These are phyloP conservation scores for Naganishia kalamii DNA, from an alignment of 768 basidiomycete genomes.

Conservation along the genomic window DNA sequence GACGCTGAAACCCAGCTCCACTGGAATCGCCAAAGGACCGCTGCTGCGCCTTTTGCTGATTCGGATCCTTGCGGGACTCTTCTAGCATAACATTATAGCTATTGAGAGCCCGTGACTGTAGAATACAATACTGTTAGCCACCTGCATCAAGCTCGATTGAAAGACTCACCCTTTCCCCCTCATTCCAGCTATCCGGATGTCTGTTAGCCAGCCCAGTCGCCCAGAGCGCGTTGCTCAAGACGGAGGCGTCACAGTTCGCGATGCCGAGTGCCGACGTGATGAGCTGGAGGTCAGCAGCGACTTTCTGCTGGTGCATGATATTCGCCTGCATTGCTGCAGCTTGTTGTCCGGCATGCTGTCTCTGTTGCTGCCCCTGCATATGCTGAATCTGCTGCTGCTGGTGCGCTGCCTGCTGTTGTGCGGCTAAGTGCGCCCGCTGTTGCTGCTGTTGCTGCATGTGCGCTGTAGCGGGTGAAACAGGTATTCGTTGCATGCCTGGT, in stretches of 20 bases:
- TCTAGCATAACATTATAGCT: conserved; percentile 10
- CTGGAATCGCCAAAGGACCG: not conserved
- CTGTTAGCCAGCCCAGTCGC: not conserved
- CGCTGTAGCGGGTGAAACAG: not conserved
- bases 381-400: conserved; percentile 3
- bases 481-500: not conserved
- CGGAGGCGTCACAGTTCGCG: not conserved
- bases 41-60: not conserved
- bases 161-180: not conserved
- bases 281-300: not conserved
- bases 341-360: not conserved
- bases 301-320: not conserved
- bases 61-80: not conserved
- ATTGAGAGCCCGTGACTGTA: not conserved
- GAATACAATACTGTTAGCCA: too few species aligned
- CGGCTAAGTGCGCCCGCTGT: conserved; percentile 6
- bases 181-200: conserved; percentile 12
- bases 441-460: not conserved
- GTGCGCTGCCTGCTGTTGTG: conserved; percentile 2
- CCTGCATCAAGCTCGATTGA: too few species aligned
- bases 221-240: conserved; percentile 5
- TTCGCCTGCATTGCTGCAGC: not conserved
- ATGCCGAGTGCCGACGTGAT: not conserved
- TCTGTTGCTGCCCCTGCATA: not conserved
- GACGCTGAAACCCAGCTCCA: conserved; percentile 3